A percentile compares a stretch with the other conserved stretches of the same genome.
Conservation (phyloP, 2,329 filamentous ascomycete species). For the Penicillium sp. region DNA sequence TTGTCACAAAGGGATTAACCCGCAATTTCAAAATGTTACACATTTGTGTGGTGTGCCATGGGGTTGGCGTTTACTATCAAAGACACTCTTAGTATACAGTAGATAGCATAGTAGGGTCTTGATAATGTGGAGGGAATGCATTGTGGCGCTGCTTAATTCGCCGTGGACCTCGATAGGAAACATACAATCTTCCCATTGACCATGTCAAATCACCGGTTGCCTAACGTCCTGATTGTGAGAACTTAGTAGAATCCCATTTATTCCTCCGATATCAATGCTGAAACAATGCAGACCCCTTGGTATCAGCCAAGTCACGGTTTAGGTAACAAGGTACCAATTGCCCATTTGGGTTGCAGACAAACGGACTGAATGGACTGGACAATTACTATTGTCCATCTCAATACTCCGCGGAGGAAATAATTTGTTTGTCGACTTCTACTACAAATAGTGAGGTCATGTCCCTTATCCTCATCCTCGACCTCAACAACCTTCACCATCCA, state of each 20-base stretch:
- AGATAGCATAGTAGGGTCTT: neutral
- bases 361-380: neutral
- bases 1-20: neutral
- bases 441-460: constrained; percentile 16
- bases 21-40: constrained; percentile 1
- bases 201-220: neutral
- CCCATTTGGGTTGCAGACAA: neutral
- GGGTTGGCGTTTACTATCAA: neutral
- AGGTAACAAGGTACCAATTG: neutral
- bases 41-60: neutral
- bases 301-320: neutral
- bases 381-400: neutral
- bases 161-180: neutral
- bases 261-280: neutral
- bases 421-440: constrained; percentile 7
- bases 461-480: neutral
- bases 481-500: constrained; percentile 1
- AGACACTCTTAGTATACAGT: neutral
- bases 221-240: neutral
- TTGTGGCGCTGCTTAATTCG: neutral
- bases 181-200: neutral
- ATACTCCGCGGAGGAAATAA: neutral
- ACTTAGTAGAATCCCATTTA: too few relatives aligned
- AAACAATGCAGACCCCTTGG: neutral
- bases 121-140: neutral